A percentile compares a stretch with the other conserved stretches of the same genome.
phyloP scores from a whole-genome alignment of 2,329 filamentous ascomycete species.

The Talaromyces sp. region DNA sequence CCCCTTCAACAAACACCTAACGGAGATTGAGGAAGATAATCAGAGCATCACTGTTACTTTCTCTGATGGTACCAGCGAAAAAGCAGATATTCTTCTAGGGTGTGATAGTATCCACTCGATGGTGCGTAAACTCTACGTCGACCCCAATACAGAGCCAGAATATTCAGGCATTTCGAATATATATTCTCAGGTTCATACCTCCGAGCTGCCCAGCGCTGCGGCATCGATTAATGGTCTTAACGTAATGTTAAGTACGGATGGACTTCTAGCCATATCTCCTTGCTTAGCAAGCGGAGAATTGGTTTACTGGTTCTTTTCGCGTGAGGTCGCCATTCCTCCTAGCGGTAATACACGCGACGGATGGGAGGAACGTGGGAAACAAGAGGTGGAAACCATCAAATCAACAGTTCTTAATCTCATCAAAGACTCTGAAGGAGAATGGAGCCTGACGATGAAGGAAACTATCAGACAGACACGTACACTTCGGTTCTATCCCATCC shows the following conservation, averaged over 20 bases:
- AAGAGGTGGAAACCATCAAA: constrained; percentile 27
- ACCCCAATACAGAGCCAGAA: constrained; percentile 21
- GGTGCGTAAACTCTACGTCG: constrained; percentile 26
- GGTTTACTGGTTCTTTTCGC: constrained; percentile 27
- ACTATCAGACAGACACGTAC: constrained; percentile 9
- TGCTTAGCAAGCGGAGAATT: constrained; percentile 20
- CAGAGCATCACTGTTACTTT: constrained; percentile 20
- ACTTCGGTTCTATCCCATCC: constrained; percentile 33
- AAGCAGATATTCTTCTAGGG: constrained; percentile 28
- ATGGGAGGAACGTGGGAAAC: constrained; percentile 25
- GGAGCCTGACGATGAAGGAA: constrained; percentile 17
- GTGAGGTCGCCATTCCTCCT: constrained; percentile 21
- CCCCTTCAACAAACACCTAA: constrained; percentile 19
- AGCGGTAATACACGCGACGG: constrained; percentile 24
- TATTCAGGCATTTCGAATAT: constrained; percentile 29
- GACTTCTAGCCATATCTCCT: constrained; percentile 21
- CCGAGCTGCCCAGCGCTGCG: neutral
- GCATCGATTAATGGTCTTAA: constrained; percentile 18
- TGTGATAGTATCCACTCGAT: constrained; percentile 38
- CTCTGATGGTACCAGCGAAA: constrained; percentile 21
- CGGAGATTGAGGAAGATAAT: constrained; percentile 17
- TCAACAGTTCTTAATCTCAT: constrained; percentile 18
- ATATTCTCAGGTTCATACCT: constrained; percentile 14
- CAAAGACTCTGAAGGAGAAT: constrained; percentile 19
- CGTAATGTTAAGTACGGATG: constrained; percentile 24